A percentile compares a stretch with the other conserved stretches of the same genome.
These are phyloP conservation scores for Yueomyces sp. DNA, from an alignment of 1,139 yeast species.

Conservation along the genomic window DNA sequence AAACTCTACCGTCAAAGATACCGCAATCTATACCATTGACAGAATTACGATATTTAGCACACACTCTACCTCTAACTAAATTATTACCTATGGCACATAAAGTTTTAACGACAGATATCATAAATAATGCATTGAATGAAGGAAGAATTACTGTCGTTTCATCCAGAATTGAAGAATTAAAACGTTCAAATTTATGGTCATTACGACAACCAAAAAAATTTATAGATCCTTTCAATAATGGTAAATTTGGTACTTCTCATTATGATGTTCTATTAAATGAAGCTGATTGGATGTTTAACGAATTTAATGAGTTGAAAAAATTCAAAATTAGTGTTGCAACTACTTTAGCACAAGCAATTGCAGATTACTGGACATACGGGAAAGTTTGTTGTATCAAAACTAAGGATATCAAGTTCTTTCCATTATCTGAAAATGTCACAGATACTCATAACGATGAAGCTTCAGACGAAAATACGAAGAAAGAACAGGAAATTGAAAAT, in stretches of 20 bases:
- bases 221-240: conserved; percentile 46
- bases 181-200: conserved; percentile 83
- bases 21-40: conserved; percentile 58
- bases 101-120: conserved; percentile 71
- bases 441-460: not conserved
- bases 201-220: conserved; percentile 69
- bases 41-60: conserved; percentile 76
- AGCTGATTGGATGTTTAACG: conserved; percentile 75
- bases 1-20: conserved; percentile 35
- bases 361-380: conserved; percentile 71
- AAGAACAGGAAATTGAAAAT: not conserved
- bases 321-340: conserved; percentile 60
- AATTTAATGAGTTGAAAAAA: conserved; percentile 60
- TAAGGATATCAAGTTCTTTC: conserved; percentile 5
- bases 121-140: conserved; percentile 77
- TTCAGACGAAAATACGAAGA: not conserved
- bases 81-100: conserved; percentile 78
- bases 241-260: conserved; percentile 30
- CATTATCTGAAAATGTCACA: not conserved
- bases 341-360: conserved; percentile 55
- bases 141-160: conserved; percentile 88
- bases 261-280: conserved; percentile 73
- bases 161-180: conserved; percentile 84
- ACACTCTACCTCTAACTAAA: conserved; percentile 73
- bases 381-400: conserved; percentile 47